Conservation (phyloP, 2,329 filamentous ascomycete genomes). For the Delphinella strobiligena region DNA sequence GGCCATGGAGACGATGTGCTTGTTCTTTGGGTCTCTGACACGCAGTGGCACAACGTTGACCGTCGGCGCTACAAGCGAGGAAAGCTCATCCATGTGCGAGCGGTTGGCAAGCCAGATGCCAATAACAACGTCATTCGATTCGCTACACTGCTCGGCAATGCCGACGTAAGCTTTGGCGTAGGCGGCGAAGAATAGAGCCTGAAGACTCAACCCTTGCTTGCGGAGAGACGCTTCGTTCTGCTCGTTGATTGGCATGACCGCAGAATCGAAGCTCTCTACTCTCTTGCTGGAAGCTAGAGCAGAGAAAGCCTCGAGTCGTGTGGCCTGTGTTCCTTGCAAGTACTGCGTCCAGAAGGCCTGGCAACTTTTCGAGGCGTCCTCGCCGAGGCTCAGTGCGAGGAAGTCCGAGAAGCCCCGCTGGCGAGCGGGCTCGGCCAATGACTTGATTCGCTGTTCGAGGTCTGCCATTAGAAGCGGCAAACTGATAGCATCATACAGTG, state of each 20-base stretch:
- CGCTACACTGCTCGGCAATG: constrained; percentile 17
- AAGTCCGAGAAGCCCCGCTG: constrained; percentile 27
- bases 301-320: constrained; percentile 13
- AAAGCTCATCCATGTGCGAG: constrained; percentile 38
- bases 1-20: constrained; percentile 40
- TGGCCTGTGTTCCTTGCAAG: constrained; percentile 20
- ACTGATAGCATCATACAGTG: constrained; percentile 77
- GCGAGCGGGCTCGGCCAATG: neutral
- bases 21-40: constrained; percentile 29
- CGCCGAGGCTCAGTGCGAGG: constrained; percentile 22
- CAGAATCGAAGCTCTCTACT: constrained; percentile 37
- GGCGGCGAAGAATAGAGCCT: constrained; percentile 63
- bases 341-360: constrained; percentile 41
- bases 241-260: constrained; percentile 30
- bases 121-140: constrained; percentile 42
- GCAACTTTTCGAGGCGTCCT: constrained; percentile 12
- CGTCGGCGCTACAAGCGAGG: constrained; percentile 52
- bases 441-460: constrained; percentile 23
- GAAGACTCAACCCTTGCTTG: constrained; percentile 49
- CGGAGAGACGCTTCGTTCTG: constrained; percentile 33
- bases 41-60: constrained; percentile 67
- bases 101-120: constrained; percentile 80
- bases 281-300: constrained; percentile 13
- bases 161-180: constrained; percentile 45
- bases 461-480: constrained; percentile 50